Evolutionary conservation across 108 stramenopile genomes (phyloP).

Genomic region (Cylindrotheca fusiformis): DNA sequence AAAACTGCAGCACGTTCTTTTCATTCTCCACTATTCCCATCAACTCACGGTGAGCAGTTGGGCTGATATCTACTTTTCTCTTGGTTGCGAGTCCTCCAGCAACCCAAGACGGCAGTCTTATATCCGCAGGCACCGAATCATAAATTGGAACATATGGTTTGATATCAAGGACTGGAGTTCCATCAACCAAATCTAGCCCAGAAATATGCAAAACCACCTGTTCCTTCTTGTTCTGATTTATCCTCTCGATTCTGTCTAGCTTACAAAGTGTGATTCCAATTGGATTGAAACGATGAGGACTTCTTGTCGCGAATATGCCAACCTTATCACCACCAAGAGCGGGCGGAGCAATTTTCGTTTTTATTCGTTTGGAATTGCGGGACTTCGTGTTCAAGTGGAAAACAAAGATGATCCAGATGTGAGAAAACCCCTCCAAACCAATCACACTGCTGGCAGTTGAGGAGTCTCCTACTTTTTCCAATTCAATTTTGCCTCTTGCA

Average conservation of each 20-base stretch:
- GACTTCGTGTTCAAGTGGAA: slow-evolving; percentile 96
- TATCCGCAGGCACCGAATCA: slow-evolving; percentile 56
- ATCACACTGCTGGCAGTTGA: slow-evolving; percentile 30
- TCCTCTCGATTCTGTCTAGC: slow-evolving; percentile 56
- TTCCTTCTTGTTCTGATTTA: slow-evolving; percentile 5
- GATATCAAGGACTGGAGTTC: slow-evolving; percentile 93
- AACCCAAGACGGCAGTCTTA: slow-evolving; percentile 71
- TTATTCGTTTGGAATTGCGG: slow-evolving; percentile 25
- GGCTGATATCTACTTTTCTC: slow-evolving; percentile 47
- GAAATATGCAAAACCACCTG: slow-evolving; percentile 57
- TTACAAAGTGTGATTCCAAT: slow-evolving; percentile 90
- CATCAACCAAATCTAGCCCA: slow-evolving; percentile 90
- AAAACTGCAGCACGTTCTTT: slow-evolving; percentile 56
- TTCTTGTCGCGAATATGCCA: slow-evolving; percentile 94
- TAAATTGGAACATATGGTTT: slow-evolving; percentile 90
- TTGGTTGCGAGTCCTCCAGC: slow-evolving; percentile 57
- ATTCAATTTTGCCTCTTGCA: slow-evolving; percentile 66
- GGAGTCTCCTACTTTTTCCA: slow-evolving; percentile 47
- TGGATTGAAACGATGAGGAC: slow-evolving; percentile 95
- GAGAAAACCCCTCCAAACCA: slow-evolving; percentile 78
- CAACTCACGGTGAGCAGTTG: slow-evolving; percentile 45
- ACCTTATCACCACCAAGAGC: slow-evolving; percentile 86
- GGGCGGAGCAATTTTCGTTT: slow-evolving; percentile 84
- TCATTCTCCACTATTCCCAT: slow-evolving; percentile 28
- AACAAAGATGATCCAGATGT: slow-evolving; percentile 94